Evolutionary conservation across 768 basidiomycete species (phyloP), one percentile per base, ranked within the genome.

Genomic region (Podaxis sp.): DNA sequence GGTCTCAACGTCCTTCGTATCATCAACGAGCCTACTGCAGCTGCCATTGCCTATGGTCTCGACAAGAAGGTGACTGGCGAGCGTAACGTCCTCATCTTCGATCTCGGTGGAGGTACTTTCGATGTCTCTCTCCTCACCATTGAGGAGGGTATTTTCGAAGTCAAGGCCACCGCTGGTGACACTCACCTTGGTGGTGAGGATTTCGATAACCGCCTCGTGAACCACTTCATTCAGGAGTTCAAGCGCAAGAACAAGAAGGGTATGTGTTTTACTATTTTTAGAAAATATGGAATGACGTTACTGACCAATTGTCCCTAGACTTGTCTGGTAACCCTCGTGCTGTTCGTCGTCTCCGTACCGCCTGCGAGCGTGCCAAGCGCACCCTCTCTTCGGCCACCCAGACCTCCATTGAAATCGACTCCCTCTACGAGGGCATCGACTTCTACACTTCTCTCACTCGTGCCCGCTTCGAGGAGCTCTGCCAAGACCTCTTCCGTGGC

Each of bases 381-480:
- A 97, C 95, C 24, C 92, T 99, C 65, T 99, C 96, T 38, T 97
- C 95, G 52, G 95, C 95, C 61, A 89, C 96, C 59, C 95, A 96
- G 75, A 96, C 96, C 53, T 92, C 94, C 70, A 94, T 99, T 69
- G 96, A 98, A 78, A 97, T 98, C 73, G 96, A 98, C 82, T 97
- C 96, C 53, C 89, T 98, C 66, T 97, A 85, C 74, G 95, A 97
- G 84, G 96, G 96, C 73, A 90, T 96, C 75, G 96, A 98, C 79
- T 98, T 98, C 82, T 97, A 96, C 84, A 96, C 95, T 19, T 94
- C 95, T 60, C 87, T 99, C 73, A 99, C 96, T 71, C 95, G 96
- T 82, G 96, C 95, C 57, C 93, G 96, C 71, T 99, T 97, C 79
- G 96, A 97, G 78, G 93, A 96, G 74, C 82, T 99, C 60, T 96